phyloP scores from a whole-genome alignment of 208 protist species.

The Leishmania mexicana region DNA sequence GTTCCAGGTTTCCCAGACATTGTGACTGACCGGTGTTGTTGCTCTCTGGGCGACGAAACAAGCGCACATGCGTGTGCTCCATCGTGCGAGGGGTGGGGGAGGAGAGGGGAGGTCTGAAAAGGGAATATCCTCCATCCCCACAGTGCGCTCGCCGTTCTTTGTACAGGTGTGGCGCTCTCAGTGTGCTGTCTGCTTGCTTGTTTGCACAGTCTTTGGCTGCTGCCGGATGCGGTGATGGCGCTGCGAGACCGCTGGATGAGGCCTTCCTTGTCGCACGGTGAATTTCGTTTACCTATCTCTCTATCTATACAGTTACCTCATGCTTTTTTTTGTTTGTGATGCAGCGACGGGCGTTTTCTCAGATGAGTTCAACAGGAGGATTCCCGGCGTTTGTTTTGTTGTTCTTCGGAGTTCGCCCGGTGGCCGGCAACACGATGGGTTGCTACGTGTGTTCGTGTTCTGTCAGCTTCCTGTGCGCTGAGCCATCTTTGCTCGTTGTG shows the following conservation, averaged over 20 bases:
- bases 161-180: neutral
- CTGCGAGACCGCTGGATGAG: neutral
- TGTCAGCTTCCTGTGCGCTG: neutral
- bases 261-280: too few species aligned
- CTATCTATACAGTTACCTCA: neutral
- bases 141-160: neutral
- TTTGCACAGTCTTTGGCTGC: neutral
- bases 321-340: neutral
- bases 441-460: neutral
- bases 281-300: neutral
- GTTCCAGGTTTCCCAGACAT: conserved; percentile 57
- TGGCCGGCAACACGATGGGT: neutral
- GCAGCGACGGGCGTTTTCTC: neutral
- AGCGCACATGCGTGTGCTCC: neutral
- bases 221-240: neutral
- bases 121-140: neutral
- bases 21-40: neutral
- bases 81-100: neutral
- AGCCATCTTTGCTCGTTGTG: neutral
- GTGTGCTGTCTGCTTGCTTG: neutral
- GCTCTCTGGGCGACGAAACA: neutral
- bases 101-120: too few species aligned
- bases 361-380: neutral
- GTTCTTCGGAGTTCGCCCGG: neutral
- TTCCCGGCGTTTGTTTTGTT: neutral